Evolutionary conservation across 139 green algal species (phyloP), one percentile per base, ranked within the genome.

Genomic region (Chlamydomonas sp.): DNA sequence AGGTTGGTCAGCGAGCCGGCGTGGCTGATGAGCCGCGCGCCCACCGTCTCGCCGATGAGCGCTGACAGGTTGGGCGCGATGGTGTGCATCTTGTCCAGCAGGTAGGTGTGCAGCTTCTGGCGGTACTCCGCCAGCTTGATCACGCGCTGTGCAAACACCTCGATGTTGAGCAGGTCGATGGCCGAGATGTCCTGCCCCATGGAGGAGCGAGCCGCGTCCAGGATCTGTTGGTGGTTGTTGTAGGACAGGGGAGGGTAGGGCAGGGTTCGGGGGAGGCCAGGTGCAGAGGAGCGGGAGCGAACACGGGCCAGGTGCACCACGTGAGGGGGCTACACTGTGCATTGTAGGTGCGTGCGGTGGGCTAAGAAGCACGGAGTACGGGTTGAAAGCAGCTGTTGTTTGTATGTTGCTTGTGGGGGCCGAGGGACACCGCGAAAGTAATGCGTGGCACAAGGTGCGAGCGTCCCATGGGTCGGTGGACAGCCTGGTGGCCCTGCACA

Each of bases 121-220:
- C 94, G 89, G 91, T 96, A 96, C 81, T 96, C 94, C 12, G 93
- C 91, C 78, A 99, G 93, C 18, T 90, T 93, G 89, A 99, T 98
- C 57, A 99, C 97, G 15, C 97, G 93, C 74, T 93, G 90, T 0
- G 98, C 97, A 91, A 99, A 99, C 15, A 92, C 93, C 92, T 98
- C 94, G 77, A 99, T 99, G 97, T 99, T 99, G 90, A 99, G 94
- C 67, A 99, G 90, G 89, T 99, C 98, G 67, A 99, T 97, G 79
- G 96, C 93, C n/a, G 94, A 97, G 84, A 99, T 99, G 93, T 99
- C 98, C 92, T 99, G 97, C 18, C 97, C 96, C 96, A 98, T 98
- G 78, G 89, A 95, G 4, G 92, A 89, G 80, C 94, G 94, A 71
- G 95, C 93, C 0, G 96, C 96, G 75, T 97, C 94, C 31, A 97